Percentiles rank a stretch among this genome's conserved stretches.
These are phyloP conservation scores for Haplographium delicatum DNA, from an alignment of 495 filamentous ascomycete species.

Conservation along the genomic window DNA sequence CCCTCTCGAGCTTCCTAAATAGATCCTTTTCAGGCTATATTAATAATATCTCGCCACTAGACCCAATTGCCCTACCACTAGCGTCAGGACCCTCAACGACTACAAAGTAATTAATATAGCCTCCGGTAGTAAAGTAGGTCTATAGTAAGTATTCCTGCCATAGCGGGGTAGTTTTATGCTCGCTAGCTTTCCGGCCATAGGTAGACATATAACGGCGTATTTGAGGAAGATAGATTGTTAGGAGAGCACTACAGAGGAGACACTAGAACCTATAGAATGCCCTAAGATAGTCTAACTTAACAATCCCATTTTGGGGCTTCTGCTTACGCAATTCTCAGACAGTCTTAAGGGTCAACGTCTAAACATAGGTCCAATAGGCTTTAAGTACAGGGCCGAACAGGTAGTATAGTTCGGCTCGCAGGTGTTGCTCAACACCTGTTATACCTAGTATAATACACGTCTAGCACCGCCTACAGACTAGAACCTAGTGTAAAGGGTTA, in stretches of 20 bases:
- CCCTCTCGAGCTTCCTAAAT: slow-evolving; percentile 10
- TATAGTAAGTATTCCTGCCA: neutral
- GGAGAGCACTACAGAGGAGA: neutral
- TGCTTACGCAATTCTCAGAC: neutral
- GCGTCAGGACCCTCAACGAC: too few relatives aligned
- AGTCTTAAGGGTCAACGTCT: neutral
- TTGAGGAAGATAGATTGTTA: neutral
- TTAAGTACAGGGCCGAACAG: neutral
- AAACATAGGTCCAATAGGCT: neutral
- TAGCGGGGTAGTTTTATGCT: neutral
- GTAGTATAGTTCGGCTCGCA: neutral
- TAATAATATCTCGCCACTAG: too few relatives aligned
- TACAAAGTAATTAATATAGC: neutral
- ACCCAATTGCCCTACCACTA: too few relatives aligned
- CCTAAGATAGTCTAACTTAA: neutral
- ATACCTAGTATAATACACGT: neutral
- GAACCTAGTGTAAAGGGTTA: neutral
- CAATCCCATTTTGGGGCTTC: neutral
- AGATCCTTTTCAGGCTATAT: slow-evolving; percentile 1
- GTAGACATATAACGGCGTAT: neutral
- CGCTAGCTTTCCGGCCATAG: neutral
- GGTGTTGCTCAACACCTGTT: neutral
- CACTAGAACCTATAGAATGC: neutral
- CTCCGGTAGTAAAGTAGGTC: neutral
- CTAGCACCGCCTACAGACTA: neutral